These are phyloP conservation scores for Cutaneotrichosporon cyanovorans DNA, from an alignment of 1,284 basidiomycete species.

Conservation along the genomic window DNA sequence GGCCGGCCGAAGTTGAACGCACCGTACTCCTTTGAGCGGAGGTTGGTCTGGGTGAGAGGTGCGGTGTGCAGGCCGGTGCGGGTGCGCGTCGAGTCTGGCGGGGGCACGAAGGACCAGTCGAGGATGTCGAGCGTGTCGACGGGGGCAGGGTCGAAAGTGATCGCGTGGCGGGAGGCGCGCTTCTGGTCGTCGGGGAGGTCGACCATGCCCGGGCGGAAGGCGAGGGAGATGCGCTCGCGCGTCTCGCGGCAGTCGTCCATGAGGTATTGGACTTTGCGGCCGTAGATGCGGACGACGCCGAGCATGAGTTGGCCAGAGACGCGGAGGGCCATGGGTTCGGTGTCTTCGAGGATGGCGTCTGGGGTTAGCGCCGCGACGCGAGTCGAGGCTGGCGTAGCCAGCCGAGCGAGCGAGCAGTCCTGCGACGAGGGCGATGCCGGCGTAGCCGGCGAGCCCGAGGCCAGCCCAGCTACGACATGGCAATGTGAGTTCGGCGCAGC, in stretches of 20 bases:
- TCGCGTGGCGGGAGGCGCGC: conserved; percentile 67
- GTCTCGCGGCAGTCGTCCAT: conserved; percentile 97
- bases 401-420: neutral
- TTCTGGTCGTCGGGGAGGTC: conserved; percentile 93
- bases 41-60: conserved; percentile 20
- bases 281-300: conserved; percentile 95
- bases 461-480: too few species aligned
- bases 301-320: conserved; percentile 90
- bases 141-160: conserved; percentile 31
- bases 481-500: too few species aligned
- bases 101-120: conserved; percentile 31
- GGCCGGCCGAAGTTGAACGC: conserved; percentile 42
- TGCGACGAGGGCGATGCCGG: neutral
- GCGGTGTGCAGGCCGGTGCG: conserved; percentile 18
- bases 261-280: conserved; percentile 93
- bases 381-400: too few species aligned
- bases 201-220: conserved; percentile 84
- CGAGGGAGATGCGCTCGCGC: conserved; percentile 89
- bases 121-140: conserved; percentile 31
- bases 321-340: conserved; percentile 78
- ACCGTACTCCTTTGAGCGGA: conserved; percentile 35
- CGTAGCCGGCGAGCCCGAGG: too few species aligned
- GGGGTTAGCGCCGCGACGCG: neutral
- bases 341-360: conserved; percentile 78
- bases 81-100: conserved; percentile 9